Base-by-base conservation (phyloP, 2,329 filamentous ascomycete genomes). In the Fusarium subtropicale region DNA sequence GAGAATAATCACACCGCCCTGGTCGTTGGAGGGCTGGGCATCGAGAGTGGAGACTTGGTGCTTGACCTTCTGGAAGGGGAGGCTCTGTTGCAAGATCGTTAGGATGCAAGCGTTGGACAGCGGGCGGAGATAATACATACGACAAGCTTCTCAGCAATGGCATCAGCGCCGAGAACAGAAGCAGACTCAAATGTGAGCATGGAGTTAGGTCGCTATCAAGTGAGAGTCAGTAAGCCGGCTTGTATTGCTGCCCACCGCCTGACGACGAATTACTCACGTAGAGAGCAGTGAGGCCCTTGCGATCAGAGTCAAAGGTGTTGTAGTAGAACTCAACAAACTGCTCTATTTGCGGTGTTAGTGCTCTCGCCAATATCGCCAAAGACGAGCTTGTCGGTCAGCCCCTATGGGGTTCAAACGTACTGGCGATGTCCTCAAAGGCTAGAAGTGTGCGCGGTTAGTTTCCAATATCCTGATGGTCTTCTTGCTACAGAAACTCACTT, bases 321-420 rank as follows among this genome's bases (percentile, higher is more conserved):
- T 97, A 97, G 89, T 97, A 98, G 86, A 91, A 95, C 65, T 90
- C 79, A 72, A 95, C 91, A 82, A 98, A 97, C 83, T 97, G 88
- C 80, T 91, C 94, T 97, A 50, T 71, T 61, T 24, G 39, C 12
- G 11, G n/a, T 24, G 61, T 70, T 26, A 71, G 56, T 26, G 22
- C 16, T 24, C 26, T 60, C n/a, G 13, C 16, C 9, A 24, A 4
- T 12, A 18, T 5, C 48, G 15, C 36, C 33, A 39, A 15, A n/a
- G 15, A 22, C n/a, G n/a, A 26, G 33, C 56, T 57, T 48, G 13
- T 38, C 36, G 33, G 10, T 45, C 28, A 54, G 59, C 59, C 41
- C 59, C 57, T 50, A 34, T 34, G 38, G 50, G 8, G 41, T 55
- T 24, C 22, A 33, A 46, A 81, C 83, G 71, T 81, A 85, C 83